These are phyloP conservation scores for Neurospora pannonica DNA, from an alignment of 495 filamentous ascomycete species.

Conservation along the genomic window DNA sequence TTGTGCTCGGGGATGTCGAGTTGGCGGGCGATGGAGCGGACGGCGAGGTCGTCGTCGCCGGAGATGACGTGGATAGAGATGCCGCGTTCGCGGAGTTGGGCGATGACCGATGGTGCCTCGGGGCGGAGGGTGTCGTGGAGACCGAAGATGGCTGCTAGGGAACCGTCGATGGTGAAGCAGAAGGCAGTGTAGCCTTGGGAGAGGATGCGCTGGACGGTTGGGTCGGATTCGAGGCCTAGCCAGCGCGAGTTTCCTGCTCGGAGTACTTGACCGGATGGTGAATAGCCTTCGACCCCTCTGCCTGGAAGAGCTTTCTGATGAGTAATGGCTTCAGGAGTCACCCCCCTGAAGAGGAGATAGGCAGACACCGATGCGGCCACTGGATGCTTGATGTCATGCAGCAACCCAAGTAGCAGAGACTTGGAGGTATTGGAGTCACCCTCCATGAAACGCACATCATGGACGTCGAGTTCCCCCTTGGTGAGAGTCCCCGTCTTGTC, in stretches of 20 bases:
- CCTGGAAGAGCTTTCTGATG: slow-evolving; percentile 41
- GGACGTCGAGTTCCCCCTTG: slow-evolving; percentile 46
- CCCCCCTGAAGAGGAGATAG: slow-evolving; percentile 31
- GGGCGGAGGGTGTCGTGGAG: slow-evolving; percentile 50
- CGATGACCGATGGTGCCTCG: slow-evolving; percentile 43
- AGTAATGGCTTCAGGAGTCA: slow-evolving; percentile 24
- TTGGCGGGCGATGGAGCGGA: slow-evolving; percentile 40
- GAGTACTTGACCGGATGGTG: slow-evolving; percentile 16
- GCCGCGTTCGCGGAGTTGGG: slow-evolving; percentile 41
- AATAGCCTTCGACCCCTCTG: slow-evolving; percentile 29
- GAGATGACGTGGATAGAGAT: slow-evolving; percentile 57
- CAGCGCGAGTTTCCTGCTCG: slow-evolving; percentile 58
- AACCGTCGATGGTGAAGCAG: slow-evolving; percentile 46
- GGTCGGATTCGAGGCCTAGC: slow-evolving; percentile 35
- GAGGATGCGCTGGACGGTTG: slow-evolving; percentile 35
- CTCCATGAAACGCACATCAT: slow-evolving; percentile 25
- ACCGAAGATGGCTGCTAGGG: slow-evolving; percentile 47
- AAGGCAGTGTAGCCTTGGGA: slow-evolving; percentile 47
- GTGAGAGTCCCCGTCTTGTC: slow-evolving; percentile 82
- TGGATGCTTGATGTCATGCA: slow-evolving; percentile 52
- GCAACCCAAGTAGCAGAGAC: slow-evolving; percentile 26
- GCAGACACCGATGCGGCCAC: slow-evolving; percentile 52
- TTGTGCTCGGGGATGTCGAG: slow-evolving; percentile 43
- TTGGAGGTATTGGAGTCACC: slow-evolving; percentile 3
- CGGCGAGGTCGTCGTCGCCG: slow-evolving; percentile 57